Evolutionary conservation across 768 basidiomycete genomes (phyloP).

Genomic region (Rhizopogon sp.): DNA sequence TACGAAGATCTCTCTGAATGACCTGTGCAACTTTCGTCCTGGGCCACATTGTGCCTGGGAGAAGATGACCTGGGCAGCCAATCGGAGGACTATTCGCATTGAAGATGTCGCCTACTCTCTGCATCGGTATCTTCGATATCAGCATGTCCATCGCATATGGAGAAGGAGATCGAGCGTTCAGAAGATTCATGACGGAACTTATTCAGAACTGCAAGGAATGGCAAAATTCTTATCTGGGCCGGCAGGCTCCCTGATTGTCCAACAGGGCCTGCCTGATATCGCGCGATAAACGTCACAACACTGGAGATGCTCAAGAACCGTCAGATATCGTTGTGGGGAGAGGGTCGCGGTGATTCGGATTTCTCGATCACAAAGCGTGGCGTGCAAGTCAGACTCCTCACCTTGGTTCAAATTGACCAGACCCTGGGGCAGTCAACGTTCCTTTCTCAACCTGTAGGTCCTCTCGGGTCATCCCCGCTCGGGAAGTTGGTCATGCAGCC

Average conservation of each 20-base stretch:
- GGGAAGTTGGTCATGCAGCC: not conserved
- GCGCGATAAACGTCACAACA: not conserved
- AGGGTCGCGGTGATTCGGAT: not conserved
- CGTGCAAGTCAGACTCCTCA: not conserved
- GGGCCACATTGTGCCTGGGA: conserved; percentile 1
- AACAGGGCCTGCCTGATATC: not conserved
- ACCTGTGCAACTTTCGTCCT: not conserved
- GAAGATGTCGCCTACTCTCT: conserved; percentile 14
- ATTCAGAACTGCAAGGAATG: conserved; percentile 6
- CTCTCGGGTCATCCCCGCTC: not conserved
- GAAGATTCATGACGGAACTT: conserved; percentile 6
- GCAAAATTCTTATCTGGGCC: conserved; percentile 4
- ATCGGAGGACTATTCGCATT: conserved; percentile 8
- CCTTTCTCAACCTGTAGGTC: not conserved
- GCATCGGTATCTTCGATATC: conserved; percentile 10
- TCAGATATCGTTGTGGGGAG: not conserved
- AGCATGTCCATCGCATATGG: conserved; percentile 11
- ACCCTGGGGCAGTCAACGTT: not conserved
- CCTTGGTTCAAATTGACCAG: not conserved
- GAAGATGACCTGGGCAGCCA: conserved; percentile 11
- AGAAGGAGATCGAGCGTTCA: conserved; percentile 11
- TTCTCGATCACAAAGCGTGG: conserved; percentile 5
- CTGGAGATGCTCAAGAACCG: not conserved
- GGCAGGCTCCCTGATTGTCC: not conserved
- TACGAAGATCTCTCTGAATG: not conserved